A percentile compares a stretch with the other conserved stretches of the same genome.
phyloP scores from a whole-genome alignment of 139 green algal species.

The Desmodesmus armatus region DNA sequence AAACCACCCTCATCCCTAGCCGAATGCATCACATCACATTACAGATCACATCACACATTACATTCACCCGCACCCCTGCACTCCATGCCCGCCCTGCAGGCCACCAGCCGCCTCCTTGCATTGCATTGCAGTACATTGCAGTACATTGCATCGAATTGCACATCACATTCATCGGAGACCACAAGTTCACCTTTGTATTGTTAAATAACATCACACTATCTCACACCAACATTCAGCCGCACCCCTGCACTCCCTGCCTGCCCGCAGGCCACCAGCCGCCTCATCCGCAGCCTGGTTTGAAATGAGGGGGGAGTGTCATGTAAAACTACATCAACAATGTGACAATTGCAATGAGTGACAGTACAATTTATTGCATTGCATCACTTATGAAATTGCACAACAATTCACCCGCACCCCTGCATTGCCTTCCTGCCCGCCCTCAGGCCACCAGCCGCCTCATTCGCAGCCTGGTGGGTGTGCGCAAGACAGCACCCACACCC shows the following conservation, averaged over 20 bases:
- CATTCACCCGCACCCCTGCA: neutral
- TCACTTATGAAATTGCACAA: neutral
- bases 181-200: too few relatives aligned
- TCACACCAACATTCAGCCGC: too few relatives aligned
- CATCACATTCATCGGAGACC: too few relatives aligned
- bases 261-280: slow-evolving; percentile 31
- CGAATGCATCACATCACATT: too few relatives aligned
- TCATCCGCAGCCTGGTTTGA: slow-evolving; percentile 29
- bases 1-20: too few relatives aligned
- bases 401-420: neutral
- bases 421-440: neutral
- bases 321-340: too few relatives aligned
- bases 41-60: too few relatives aligned
- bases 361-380: neutral
- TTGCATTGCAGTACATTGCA: neutral
- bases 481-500: slow-evolving; percentile 36
- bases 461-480: slow-evolving; percentile 14
- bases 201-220: too few relatives aligned
- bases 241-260: neutral
- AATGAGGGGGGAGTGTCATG: too few relatives aligned
- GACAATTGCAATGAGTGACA: neutral
- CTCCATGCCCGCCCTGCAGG: neutral
- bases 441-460: slow-evolving; percentile 39
- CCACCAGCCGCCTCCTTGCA: slow-evolving; percentile 34
- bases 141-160: neutral